Conservation (phyloP, 495 filamentous ascomycete species). For the Talaromyces ruber region DNA sequence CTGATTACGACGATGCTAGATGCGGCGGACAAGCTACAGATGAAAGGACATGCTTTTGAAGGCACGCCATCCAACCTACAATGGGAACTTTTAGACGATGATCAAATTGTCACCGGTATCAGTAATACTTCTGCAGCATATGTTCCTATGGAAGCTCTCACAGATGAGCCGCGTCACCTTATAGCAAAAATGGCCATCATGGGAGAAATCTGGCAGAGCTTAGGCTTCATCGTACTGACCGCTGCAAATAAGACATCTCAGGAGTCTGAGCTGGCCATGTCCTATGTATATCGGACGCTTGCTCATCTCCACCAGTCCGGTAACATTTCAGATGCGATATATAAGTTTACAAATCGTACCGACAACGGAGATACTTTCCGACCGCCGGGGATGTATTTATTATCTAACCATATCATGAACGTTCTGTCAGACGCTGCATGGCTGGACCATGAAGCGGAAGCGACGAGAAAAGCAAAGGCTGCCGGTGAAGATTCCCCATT, state of each 20-base stretch:
- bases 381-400: constrained; percentile 48
- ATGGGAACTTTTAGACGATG: constrained; percentile 10
- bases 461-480: constrained; percentile 33
- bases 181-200: constrained; percentile 3
- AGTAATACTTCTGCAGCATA: neutral
- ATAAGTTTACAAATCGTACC: constrained; percentile 32
- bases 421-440: constrained; percentile 56
- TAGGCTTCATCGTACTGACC: constrained; percentile 47
- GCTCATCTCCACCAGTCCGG: constrained; percentile 52
- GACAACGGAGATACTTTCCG: constrained; percentile 31
- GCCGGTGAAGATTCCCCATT: constrained; percentile 44
- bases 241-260: constrained; percentile 35
- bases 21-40: constrained; percentile 14
- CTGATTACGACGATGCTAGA: constrained; percentile 33
- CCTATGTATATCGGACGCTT: constrained; percentile 48
- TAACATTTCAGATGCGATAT: constrained; percentile 49
- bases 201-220: constrained; percentile 36
- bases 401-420: constrained; percentile 51
- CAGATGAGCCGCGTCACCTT: neutral
- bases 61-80: constrained; percentile 15
- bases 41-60: constrained; percentile 5
- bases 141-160: neutral
- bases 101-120: neutral
- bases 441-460: constrained; percentile 39
- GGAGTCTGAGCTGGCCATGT: constrained; percentile 41